phyloP scores from a whole-genome alignment of 495 filamentous ascomycete genomes.

The Chaetomidium leptoderma region DNA sequence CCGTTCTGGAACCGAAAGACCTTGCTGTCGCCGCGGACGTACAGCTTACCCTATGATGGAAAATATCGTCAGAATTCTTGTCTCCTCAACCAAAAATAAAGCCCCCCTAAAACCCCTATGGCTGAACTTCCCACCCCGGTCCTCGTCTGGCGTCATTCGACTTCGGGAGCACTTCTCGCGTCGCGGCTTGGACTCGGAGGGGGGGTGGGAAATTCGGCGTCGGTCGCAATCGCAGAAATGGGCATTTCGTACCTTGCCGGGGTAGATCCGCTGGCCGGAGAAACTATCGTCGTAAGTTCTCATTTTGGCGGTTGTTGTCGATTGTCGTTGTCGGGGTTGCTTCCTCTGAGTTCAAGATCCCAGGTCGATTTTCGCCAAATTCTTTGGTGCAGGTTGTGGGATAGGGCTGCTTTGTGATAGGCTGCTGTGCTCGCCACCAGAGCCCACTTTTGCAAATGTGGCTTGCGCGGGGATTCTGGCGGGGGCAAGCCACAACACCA shows the following conservation, averaged over 20 bases:
- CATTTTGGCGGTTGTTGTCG: conserved; percentile 65
- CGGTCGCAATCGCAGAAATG: conserved; percentile 11
- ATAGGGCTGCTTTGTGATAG: conserved; percentile 37
- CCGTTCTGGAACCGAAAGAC: conserved; percentile 99
- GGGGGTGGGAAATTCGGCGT: conserved; percentile 17
- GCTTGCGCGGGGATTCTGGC: neutral
- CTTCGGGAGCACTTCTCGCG: neutral
- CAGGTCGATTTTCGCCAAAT: conserved; percentile 36
- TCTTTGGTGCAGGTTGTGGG: conserved; percentile 37
- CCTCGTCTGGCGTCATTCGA: conserved; percentile 13
- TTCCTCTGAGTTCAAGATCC: conserved; percentile 33
- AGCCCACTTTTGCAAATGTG: conserved; percentile 14
- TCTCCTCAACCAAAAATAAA: conserved; percentile 1
- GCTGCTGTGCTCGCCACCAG: conserved; percentile 23
- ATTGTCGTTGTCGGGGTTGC: conserved; percentile 36
- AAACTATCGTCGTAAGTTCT: conserved; percentile 98
- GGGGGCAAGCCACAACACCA: neutral
- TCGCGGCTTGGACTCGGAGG: conserved; percentile 7
- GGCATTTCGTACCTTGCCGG: conserved; percentile 78
- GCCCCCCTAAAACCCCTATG: neutral
- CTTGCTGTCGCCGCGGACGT: conserved; percentile 98
- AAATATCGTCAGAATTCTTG: conserved; percentile 28
- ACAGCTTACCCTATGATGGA: conserved; percentile 82
- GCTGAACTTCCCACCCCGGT: conserved; percentile 13
- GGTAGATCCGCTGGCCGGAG: conserved; percentile 97